Conservation (phyloP, 495 filamentous ascomycete species). For the Neurospora sp. region DNA sequence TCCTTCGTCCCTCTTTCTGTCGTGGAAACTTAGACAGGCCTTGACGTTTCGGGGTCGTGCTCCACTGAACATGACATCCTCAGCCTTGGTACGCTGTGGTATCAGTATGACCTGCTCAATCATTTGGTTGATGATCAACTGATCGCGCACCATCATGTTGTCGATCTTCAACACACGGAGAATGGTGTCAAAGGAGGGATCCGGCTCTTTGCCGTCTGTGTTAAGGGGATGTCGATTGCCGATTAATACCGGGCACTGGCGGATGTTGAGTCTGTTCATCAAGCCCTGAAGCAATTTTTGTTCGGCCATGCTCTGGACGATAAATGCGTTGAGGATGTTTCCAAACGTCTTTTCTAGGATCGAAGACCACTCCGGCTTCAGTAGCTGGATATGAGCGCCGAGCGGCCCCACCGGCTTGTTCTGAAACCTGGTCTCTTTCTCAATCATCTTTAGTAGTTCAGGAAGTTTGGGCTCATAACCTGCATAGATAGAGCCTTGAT, state of each 20-base stretch:
- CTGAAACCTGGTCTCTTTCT: slow-evolving; percentile 53
- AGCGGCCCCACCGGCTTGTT: slow-evolving; percentile 75
- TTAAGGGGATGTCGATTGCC: slow-evolving; percentile 48
- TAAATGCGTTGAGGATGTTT: slow-evolving; percentile 54
- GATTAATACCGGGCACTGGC: slow-evolving; percentile 55
- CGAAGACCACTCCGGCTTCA: slow-evolving; percentile 74
- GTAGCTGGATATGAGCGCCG: slow-evolving; percentile 61
- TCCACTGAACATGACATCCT: slow-evolving; percentile 57
- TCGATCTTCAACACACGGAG: slow-evolving; percentile 75
- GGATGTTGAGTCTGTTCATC: slow-evolving; percentile 47
- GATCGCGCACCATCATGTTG: slow-evolving; percentile 62
- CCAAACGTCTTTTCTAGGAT: slow-evolving; percentile 70
- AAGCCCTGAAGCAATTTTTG: slow-evolving; percentile 48
- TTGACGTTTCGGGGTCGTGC: slow-evolving; percentile 57
- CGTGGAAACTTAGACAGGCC: slow-evolving; percentile 55
- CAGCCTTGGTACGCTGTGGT: slow-evolving; percentile 51
- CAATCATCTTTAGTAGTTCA: slow-evolving; percentile 54
- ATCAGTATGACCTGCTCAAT: slow-evolving; percentile 84
- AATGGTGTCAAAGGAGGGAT: slow-evolving; percentile 59
- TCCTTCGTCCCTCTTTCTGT: slow-evolving; percentile 49
- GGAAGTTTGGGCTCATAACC: slow-evolving; percentile 56
- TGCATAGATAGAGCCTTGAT: slow-evolving; percentile 19
- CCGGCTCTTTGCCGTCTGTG: slow-evolving; percentile 60
- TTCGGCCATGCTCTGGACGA: slow-evolving; percentile 68
- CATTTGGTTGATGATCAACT: slow-evolving; percentile 69